These are phyloP conservation scores for Galerina marginata DNA, from an alignment of 768 basidiomycete species.

Conservation along the genomic window DNA sequence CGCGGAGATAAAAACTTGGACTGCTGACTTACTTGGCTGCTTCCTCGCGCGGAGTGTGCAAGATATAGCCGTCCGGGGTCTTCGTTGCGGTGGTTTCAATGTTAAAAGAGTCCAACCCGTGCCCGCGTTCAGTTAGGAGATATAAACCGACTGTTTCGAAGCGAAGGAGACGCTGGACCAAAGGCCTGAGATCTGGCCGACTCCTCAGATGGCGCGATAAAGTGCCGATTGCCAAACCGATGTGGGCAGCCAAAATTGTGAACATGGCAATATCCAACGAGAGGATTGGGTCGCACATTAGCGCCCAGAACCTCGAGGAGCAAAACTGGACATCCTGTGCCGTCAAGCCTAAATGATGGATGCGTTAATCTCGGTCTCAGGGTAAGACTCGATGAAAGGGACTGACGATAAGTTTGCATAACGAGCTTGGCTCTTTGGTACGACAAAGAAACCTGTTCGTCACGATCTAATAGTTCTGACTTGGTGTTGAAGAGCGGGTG, in stretches of 20 bases:
- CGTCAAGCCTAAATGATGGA: slow-evolving; percentile 40
- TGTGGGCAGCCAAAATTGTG: slow-evolving; percentile 57
- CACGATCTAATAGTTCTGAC: slow-evolving; percentile 48
- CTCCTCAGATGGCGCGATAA: slow-evolving; percentile 52
- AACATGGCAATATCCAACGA: slow-evolving; percentile 57
- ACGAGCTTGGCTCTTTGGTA: slow-evolving; percentile 57
- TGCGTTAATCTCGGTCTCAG: slow-evolving; percentile 12
- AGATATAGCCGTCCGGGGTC: slow-evolving; percentile 53
- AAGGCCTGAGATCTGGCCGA: slow-evolving; percentile 54
- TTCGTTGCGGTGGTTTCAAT: slow-evolving; percentile 66
- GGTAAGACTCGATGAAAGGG: background rate
- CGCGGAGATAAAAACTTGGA: background rate
- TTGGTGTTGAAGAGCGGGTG: slow-evolving; percentile 53
- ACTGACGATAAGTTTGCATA: slow-evolving; percentile 53
- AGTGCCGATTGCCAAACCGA: slow-evolving; percentile 59
- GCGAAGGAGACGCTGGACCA: slow-evolving; percentile 54
- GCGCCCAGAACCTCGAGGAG: slow-evolving; percentile 54
- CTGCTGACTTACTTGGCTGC: slow-evolving; percentile 55
- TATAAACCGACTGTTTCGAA: slow-evolving; percentile 61
- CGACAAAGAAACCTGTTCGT: slow-evolving; percentile 54
- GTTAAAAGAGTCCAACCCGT: slow-evolving; percentile 65
- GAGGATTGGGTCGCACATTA: slow-evolving; percentile 59
- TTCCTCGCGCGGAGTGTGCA: slow-evolving; percentile 61
- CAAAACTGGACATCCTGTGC: slow-evolving; percentile 53
- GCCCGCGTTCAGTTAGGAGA: slow-evolving; percentile 60